Evolutionary conservation across 2,329 filamentous ascomycete species (phyloP), one percentile per base, ranked within the genome.

Genomic region (Tolypocladium sp.): DNA sequence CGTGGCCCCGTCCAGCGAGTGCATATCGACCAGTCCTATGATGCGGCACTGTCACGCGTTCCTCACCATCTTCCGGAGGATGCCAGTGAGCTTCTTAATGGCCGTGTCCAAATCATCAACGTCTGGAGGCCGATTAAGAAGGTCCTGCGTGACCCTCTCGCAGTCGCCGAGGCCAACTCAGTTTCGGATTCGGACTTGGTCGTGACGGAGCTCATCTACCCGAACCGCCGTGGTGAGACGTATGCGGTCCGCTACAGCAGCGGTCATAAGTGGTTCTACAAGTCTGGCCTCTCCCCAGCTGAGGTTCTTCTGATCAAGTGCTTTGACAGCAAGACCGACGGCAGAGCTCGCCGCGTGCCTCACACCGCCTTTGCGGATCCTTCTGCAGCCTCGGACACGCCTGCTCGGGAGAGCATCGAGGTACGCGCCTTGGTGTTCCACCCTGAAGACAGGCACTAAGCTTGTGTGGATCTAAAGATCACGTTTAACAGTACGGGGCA

Each of bases 221-320:
- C 80, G 0, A 71, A 76, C 58, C 75, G 80, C 4, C 68, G 70
- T 38, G 81, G 81, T 17, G 79, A 82, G 71, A 82, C 79, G 13
- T 79, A 76, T 61, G 62, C 67, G 0, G 76, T 82, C 2, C 71
- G 70, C n/a, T 63, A 78, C 57, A 74, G 75, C 60, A 63, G 67
- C 0, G 58, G 63, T 2, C 79, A 82, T 44, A 73, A 70, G 65
- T 85, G 82, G 82, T 80, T 78, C 66, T 85, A 82, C 67, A 74
- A 80, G 61, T 74, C 74, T 55, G 74, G 73, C 1, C 77, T 84
- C 66, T 75, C 72, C 0, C 81, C 82, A 0, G 73, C 79, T 4
- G 77, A 87, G 71, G 79, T 82, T 4, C 73, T 82, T 3, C 65
- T 87, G 51, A 83, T 87, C 70, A 87, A 86, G 68, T 85, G 82